phyloP scores from a whole-genome alignment of 1,284 basidiomycete species.

The Erythrobasidium hasegawianum region DNA sequence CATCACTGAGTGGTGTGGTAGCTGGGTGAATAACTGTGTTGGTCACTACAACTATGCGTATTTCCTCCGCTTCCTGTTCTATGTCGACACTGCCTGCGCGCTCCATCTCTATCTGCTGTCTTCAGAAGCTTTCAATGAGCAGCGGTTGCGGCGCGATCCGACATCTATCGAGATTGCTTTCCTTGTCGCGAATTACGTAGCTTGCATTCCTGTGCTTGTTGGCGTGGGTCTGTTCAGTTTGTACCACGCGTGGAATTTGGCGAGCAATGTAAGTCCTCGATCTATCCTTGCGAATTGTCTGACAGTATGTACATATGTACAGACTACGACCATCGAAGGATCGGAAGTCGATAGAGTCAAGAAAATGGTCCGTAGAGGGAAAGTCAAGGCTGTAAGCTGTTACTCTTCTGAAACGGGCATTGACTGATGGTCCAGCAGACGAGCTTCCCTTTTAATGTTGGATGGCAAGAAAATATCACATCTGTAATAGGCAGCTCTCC shows the following conservation, averaged over 20 bases:
- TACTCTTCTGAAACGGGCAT: constrained; percentile 17
- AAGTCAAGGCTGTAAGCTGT: constrained; percentile 67
- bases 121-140: constrained; percentile 54
- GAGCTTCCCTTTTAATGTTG: constrained; percentile 88
- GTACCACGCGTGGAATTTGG: constrained; percentile 81
- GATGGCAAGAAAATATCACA: constrained; percentile 64
- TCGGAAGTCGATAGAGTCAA: constrained; percentile 97
- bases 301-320: not conserved
- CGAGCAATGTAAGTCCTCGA: constrained; percentile 56
- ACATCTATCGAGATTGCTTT: constrained; percentile 55
- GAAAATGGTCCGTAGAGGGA: constrained; percentile 75
- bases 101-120: constrained; percentile 79
- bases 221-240: constrained; percentile 71
- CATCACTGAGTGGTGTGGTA: not conserved
- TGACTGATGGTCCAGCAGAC: constrained; percentile 54
- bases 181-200: constrained; percentile 78
- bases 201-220: constrained; percentile 78
- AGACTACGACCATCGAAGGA: constrained; percentile 87
- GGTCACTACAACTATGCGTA: constrained; percentile 84
- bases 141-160: constrained; percentile 25
- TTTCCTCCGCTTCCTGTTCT: constrained; percentile 88
- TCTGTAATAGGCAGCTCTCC: constrained; percentile 71
- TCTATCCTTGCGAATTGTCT: not conserved
- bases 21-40: constrained; percentile 64
- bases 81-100: constrained; percentile 77